Conservation (phyloP, 2,329 filamentous ascomycete species). For the Alternaria rosae region DNA sequence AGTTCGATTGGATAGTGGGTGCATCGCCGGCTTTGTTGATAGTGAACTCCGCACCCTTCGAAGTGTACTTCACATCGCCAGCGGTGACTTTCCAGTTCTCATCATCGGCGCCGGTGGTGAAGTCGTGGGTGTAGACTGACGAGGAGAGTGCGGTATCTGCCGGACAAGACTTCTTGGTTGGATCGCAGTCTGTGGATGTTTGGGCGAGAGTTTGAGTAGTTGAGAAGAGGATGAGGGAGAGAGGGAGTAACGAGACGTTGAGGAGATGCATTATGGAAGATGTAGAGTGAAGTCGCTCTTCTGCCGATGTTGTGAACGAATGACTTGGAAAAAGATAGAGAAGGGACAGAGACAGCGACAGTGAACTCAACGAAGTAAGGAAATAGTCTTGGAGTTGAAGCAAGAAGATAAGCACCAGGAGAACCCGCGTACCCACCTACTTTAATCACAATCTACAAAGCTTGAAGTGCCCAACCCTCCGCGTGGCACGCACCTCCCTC, state of each 20-base stretch:
- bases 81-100: constrained; percentile 38
- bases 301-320: not conserved
- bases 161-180: constrained; percentile 50
- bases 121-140: constrained; percentile 51
- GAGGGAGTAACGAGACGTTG: not conserved
- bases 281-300: not conserved
- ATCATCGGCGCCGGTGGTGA: constrained; percentile 34
- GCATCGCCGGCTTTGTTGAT: constrained; percentile 56
- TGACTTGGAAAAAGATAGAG: not conserved
- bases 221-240: constrained; percentile 3
- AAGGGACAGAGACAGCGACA: not conserved
- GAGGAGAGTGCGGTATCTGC: constrained; percentile 47
- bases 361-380: not conserved
- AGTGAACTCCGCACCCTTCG: constrained; percentile 56
- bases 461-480: not conserved
- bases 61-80: constrained; percentile 50
- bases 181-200: constrained; percentile 52
- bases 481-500: not conserved
- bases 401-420: not conserved
- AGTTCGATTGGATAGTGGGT: constrained; percentile 74
- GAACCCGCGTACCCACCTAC: not conserved
- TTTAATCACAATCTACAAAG: not conserved
- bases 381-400: too few species aligned
- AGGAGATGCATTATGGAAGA: not conserved
- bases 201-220: constrained; percentile 36